Base-by-base conservation (phyloP, 2,329 filamentous ascomycete genomes). In the Sporothrix phasma region DNA sequence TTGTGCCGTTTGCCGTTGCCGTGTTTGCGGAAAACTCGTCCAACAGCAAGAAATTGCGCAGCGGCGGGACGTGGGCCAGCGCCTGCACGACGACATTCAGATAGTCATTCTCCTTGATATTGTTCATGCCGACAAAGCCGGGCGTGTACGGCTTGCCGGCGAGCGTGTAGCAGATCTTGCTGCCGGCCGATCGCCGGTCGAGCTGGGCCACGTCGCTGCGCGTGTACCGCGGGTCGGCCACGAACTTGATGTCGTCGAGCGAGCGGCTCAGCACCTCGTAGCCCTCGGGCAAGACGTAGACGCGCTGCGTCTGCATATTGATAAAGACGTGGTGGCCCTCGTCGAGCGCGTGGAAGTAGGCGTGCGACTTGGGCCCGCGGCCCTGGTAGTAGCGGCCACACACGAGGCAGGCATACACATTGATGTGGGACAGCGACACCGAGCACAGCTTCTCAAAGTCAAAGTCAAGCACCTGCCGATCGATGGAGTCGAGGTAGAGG, bases 41-140 rank as follows among this genome's bases (percentile, higher is more conserved):
- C 1, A 97, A 83, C 71, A 99, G 86, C 73, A 97, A 87, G 77
- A 86, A 97, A 74, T 97, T 97, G 39, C 94, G 86, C 69, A 99
- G 79, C 3, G 94, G 93, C 22, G 87, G 80, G 29, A 97, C 91
- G 75, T 99, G 94, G 2, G 93, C 88, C 43, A 99, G 82, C 6
- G 92, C 88, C 75, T 99, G 94, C 58, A 96, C 88, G 3, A 97
- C 84, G 29, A 96, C 93, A 73, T 99, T 99, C 72, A 97, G 83
- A 77, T 99, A 99, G 79, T 99, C 94, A 77, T 99, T 99, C 65
- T 94, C 91, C 76, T 99, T 99, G 81, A 99, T 97, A 77, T 99
- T 99, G 81, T 99, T 99, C 90, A 99, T 95, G 69, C 94, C 94
- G 66, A 99, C 91, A 73, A 92, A 99, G 5, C 94, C 93, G 22